phyloP scores from a whole-genome alignment of 805 yeast genomes.

The Cyberlindnera maritima region DNA sequence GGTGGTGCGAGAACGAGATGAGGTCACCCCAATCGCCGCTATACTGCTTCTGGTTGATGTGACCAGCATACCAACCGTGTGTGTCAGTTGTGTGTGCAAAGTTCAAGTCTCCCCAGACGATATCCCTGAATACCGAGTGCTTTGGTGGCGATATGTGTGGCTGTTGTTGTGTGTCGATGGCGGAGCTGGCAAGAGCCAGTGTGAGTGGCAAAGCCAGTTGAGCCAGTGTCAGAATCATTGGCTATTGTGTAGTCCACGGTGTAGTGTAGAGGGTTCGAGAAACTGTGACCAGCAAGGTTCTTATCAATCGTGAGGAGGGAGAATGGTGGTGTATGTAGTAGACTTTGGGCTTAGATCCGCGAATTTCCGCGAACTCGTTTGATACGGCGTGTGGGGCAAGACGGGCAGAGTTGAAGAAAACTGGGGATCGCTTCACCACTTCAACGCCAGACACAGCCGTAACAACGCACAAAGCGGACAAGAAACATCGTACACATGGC shows the following conservation, averaged over 20 bases:
- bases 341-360: too few relatives aligned
- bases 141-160: slow-evolving; percentile 30
- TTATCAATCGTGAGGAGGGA: too few relatives aligned
- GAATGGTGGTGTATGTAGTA: too few relatives aligned
- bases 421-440: too few relatives aligned
- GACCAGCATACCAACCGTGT: slow-evolving; percentile 96
- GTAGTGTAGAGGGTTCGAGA: too few relatives aligned
- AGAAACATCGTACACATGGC: neutral
- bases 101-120: slow-evolving; percentile 71
- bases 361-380: neutral
- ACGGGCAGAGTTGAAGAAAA: neutral
- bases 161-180: slow-evolving; percentile 21
- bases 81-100: slow-evolving; percentile 95
- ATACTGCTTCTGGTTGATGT: slow-evolving; percentile 70
- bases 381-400: neutral
- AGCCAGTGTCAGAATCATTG: neutral
- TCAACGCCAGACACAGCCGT: neutral
- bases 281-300: neutral
- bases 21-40: slow-evolving; percentile 94
- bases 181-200: neutral
- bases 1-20: slow-evolving; percentile 57
- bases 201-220: neutral
- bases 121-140: slow-evolving; percentile 44
- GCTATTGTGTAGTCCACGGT: too few relatives aligned
- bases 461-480: neutral